Evolutionary conservation across 2,329 filamentous ascomycete genomes (phyloP), one percentile per base, ranked within the genome.

Genomic region (Hypoxylon sp.): DNA sequence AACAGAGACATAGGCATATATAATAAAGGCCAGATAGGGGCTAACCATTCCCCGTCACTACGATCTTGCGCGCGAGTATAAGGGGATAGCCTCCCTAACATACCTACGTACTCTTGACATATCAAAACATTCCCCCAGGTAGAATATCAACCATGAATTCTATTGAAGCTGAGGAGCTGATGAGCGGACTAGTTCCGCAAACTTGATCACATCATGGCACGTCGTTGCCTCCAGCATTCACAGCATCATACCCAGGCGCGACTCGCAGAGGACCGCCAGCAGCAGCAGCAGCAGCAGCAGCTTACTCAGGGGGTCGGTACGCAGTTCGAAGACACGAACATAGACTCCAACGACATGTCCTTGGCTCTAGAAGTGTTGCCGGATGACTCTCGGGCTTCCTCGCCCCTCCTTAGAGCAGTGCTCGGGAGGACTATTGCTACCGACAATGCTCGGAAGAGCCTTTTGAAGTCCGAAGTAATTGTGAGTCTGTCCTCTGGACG

Each of bases 381-480:
- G 21, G 46, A 41, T 11, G 30, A 52, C 13, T 19, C 43, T 5
- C 32, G 7, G n/a, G 38, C 60, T 17, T 9, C 13, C 25, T 66
- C 62, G 7, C 21, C 5, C 7, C n/a, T 50, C 5, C 55, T 65
- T 11, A 38, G 21, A 23, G 51, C 25, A 17, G 36, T 45, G 11
- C 62, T 70, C 14, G 62, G 48, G 41, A 62, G 68, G 34, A 59
- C 46, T 17, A n/a, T 19, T 2, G 36, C 34, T 34, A 23, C 59
- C 25, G 25, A 63, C 13, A 23, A 28, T n/a, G 30, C 43, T 30
- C 52, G 43, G 11, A 25, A 10, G 28, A 41, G 5, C 19, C 62
- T 70, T 3, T 25, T 70, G 5, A 30, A 52, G 11, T 70, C 65
- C 17, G 56, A 58, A 6, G 17, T 46, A 3, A 38, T 70, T 25